Evolutionary conservation across 257 asterid genomes (phyloP), one percentile per base, ranked within the genome.

Genomic region (Solanum clarkiae): DNA sequence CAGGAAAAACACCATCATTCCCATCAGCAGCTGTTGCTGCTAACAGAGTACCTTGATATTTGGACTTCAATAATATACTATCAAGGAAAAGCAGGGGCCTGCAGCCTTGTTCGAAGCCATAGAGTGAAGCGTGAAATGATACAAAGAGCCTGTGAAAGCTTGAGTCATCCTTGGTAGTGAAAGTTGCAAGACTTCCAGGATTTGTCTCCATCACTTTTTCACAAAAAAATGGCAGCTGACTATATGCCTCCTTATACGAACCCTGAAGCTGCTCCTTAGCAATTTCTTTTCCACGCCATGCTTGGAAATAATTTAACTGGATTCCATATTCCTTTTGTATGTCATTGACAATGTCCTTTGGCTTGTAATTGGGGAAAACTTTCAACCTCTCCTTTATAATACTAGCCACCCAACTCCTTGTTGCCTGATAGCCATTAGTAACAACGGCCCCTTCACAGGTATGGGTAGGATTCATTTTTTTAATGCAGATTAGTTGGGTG

Each of bases 251-350:
- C 89, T 93, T 96, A 60, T 94, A 96, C 54, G 99, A 97, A 80
- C 99, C 99, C 89, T 97, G 99, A 90, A 97, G 98, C 92, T 97
- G 99, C 89, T 97, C 99, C 89, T 97, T 97, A 3, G 99, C 99
- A 80, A 95, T 93, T 89, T 97, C 99, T 89, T 97, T 97, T 22
- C 99, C 98, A 65, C 99, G 93, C 99, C 99, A 97, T 7, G 99
- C 99, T 91, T 97, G 99, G 88, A 93, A 97, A 91, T 97, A 97
- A 86, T 97, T 97, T 68, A 97, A 88, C 81, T 95, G 97, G 84
- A 97, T 92, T n/a, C 99, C 99, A 45, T 92, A 97, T 87, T 97
- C 98, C 88, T 93, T 90, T 88, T 95, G 95, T 87, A 97, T 92
- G 93, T 97, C 98, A 60, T 87, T 93, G 69, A 97, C 99, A 40